Conservation (phyloP, 1,284 basidiomycete genomes). For the Sporisorium exsertum region DNA sequence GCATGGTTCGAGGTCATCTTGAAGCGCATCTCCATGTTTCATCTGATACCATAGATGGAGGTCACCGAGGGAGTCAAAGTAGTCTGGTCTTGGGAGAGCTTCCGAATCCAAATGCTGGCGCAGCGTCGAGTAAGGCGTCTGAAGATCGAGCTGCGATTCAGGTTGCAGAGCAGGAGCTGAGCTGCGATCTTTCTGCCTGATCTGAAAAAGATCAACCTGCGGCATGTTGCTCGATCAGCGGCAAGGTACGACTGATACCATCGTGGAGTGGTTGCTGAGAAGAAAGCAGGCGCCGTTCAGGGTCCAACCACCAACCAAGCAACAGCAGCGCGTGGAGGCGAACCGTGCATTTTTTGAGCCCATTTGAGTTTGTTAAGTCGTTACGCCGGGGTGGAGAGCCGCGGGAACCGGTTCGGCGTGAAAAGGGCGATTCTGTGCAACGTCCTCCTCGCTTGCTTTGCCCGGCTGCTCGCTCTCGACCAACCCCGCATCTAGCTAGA, state of each 20-base stretch:
- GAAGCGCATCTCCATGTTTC: constrained; percentile 11
- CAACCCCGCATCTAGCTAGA: neutral
- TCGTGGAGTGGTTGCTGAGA: neutral
- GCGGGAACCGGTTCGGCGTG: constrained; percentile 19
- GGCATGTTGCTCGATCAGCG: constrained; percentile 26
- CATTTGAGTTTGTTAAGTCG: neutral
- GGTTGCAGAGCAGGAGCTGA: neutral
- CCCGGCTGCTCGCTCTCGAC: neutral
- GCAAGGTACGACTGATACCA: neutral
- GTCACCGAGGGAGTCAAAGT: constrained; percentile 38
- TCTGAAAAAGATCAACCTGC: constrained; percentile 2
- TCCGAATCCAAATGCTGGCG: constrained; percentile 43
- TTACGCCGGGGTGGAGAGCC: neutral
- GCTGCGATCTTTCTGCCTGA: no score
- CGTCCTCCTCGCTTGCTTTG: neutral
- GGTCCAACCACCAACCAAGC: constrained; percentile 14
- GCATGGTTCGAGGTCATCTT: constrained; percentile 20
- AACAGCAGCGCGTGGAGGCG: neutral
- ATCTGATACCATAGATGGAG: constrained; percentile 43
- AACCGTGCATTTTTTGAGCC: neutral
- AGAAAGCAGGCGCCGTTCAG: constrained; percentile 9
- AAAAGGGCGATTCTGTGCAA: constrained; percentile 9
- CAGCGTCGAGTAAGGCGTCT: constrained; percentile 24
- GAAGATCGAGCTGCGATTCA: constrained; percentile 22
- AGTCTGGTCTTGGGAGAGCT: constrained; percentile 37